phyloP scores from a whole-genome alignment of 352 stramenopile species.

The Globisporangium barbulae region DNA sequence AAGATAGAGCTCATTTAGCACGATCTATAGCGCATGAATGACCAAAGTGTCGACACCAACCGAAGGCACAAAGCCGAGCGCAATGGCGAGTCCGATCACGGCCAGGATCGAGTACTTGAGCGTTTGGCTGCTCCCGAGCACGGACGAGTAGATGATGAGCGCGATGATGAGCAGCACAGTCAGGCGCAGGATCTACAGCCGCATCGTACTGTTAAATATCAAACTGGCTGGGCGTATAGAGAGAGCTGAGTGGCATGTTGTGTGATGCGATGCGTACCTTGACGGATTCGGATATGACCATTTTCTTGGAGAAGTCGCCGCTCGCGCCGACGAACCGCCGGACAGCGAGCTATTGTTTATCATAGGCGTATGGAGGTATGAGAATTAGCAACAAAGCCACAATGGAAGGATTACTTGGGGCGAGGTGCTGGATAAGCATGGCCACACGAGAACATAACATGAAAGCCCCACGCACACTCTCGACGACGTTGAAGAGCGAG shows the following conservation, averaged over 20 bases:
- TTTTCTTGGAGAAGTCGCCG: conserved; percentile 83
- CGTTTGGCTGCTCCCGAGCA: conserved; percentile 58
- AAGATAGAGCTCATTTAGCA: background rate
- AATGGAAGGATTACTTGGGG: background rate
- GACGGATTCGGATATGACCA: conserved; percentile 88
- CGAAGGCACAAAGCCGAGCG: conserved; percentile 81
- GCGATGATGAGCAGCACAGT: conserved; percentile 76
- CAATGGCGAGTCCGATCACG: conserved; percentile 81
- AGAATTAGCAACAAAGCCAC: conserved; percentile 1
- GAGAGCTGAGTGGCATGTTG: background rate
- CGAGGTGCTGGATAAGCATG: background rate
- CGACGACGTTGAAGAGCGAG: conserved; percentile 86
- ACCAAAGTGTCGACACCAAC: conserved; percentile 16
- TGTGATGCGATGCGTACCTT: conserved; percentile 37
- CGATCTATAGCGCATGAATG: background rate
- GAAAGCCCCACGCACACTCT: conserved; percentile 26
- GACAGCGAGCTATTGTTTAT: conserved; percentile 48
- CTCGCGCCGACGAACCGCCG: conserved; percentile 76
- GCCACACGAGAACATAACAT: background rate
- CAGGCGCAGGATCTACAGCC: conserved; percentile 61
- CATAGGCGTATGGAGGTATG: conserved; percentile 5
- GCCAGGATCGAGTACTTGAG: conserved; percentile 84
- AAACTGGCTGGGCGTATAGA: background rate
- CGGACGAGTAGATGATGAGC: conserved; percentile 85
- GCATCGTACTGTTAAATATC: background rate